Base-by-base conservation (phyloP, 2,329 filamentous ascomycete genomes). In the Coniochaeta pulveracea region DNA sequence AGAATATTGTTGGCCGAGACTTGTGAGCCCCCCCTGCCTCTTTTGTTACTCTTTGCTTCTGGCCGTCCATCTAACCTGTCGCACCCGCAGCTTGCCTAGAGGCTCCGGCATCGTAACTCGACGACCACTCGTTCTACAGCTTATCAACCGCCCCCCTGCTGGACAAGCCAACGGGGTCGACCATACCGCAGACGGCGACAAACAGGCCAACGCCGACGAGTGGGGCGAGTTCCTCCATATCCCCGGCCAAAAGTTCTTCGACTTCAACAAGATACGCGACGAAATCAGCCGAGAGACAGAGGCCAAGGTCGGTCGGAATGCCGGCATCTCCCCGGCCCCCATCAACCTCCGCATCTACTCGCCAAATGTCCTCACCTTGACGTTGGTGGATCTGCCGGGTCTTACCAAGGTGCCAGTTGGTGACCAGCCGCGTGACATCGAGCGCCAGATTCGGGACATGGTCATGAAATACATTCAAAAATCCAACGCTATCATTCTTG, bases 201-300 rank as follows among this genome's bases (percentile, higher is more conserved):
- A 83, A 57, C 82, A 86, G 46, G 85, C 88, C 50, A 98, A 98
- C 58, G 60, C 73, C 14, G 86, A 96, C 54, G 91, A 98, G 60
- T 98, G 93, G 85, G 91, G 89, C 66, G 91, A 98, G 68, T 98
- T 98, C 61, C 69, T 98, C 43, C 91, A 98, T 60, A 84, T 98
- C 43, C 89, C 91, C 14, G 91, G 88, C 48, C 85, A 96, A 62
- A 96, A 96, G 62, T 96, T 93, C 66, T 78, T 78, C 62, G 91
- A 98, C 64, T 98, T 98, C 66, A 84, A 86, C 68, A 94, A 95
- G 69, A 94, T 98, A 51, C 77, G 91, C 49, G 91, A 96, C 37
- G 91, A 98, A 65, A 98, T 98, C 55, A 82, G 89, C 45, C 80
- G 85, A 50, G 91, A 98, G 65, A 98, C 91, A 26, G 88, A 95